Evolutionary conservation across 2,329 filamentous ascomycete genomes (phyloP), one percentile per base, ranked within the genome.

Genomic region (Drechslera avenae): DNA sequence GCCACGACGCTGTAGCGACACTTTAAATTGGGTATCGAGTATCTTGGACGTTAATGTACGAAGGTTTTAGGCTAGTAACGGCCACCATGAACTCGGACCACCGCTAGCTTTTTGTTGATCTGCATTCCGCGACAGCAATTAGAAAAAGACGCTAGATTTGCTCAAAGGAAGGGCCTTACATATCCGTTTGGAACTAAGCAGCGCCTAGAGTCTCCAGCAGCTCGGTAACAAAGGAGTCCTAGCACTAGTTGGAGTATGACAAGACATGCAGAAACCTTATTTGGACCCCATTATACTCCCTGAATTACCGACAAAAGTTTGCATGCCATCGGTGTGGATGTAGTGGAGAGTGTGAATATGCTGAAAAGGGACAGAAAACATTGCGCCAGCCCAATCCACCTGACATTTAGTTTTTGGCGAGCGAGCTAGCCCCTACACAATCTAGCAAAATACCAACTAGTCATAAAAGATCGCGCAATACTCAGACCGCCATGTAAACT

Each of bases 201-300:
- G n/a, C n/a, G n/a, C n/a, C n/a, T n/a, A n/a, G n/a, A n/a, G n/a
- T 23, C 2, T 8, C 9, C 9, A 23, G 21, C 21, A 23, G 4
- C 4, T 66, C 30, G 60, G 59, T 5, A 63, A 59, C 33, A 52
- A 47, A 39, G 66, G 63, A 3, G 50, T 66, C 9, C 57, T 66
- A 49, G 60, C 67, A 6, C 62, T 60, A 9, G 43, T 68, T 3
- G 66, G 64, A 4, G 37, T 69, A 13, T 64, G 62, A 2, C 60
- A 56, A 36, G 60, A 62, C 16, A 59, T 54, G n/a, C 65, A 60
- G 60, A 55, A 63, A 7, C 66, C 67, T n/a, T 59, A 66, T 31
- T 58, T 60, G 1, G 62, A 65, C 13, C 54, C 56, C 6, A 56
- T 67, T 39, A 58, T 66, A 0, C 66, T 66, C 39, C 57, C 56